These are phyloP conservation scores for Aspergillus ochraceoroseus DNA, from an alignment of 2,329 filamentous ascomycete species.

Conservation along the genomic window DNA sequence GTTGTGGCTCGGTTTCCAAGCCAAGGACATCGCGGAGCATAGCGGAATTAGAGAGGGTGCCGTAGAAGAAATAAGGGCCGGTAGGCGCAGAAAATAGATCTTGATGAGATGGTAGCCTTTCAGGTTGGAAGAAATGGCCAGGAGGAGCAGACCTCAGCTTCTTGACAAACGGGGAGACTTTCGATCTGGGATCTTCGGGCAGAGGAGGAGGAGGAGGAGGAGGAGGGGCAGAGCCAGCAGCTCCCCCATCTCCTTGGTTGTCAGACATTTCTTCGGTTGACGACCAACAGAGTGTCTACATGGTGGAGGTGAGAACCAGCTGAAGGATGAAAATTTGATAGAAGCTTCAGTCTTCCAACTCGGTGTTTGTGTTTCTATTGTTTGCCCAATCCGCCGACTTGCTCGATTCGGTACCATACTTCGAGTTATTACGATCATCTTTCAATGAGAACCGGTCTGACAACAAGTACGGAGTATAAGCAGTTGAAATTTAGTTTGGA, in stretches of 20 bases:
- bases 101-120: not conserved
- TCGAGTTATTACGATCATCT: no score
- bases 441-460: no score
- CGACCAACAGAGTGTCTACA: no score
- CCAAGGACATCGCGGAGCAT: constrained; percentile 27
- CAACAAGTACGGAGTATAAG: no score
- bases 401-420: no score
- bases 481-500: no score
- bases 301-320: no score
- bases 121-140: constrained; percentile 12
- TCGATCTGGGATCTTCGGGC: constrained; percentile 9
- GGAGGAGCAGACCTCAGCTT: constrained; percentile 17
- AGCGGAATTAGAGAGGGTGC: constrained; percentile 31
- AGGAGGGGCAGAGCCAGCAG: not conserved
- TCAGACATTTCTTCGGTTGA: not conserved
- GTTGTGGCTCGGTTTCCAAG: constrained; percentile 17
- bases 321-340: no score
- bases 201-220: constrained; percentile 9
- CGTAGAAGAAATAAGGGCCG: constrained; percentile 38
- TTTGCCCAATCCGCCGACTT: no score
- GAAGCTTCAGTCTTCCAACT: no score
- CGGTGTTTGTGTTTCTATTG: no score
- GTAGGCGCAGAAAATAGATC: constrained; percentile 15
- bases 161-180: constrained; percentile 16
- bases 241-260: not conserved